phyloP scores from a whole-genome alignment of 225 moss, liverwort and hornwort genomes.

The Anthoceros angustus region DNA sequence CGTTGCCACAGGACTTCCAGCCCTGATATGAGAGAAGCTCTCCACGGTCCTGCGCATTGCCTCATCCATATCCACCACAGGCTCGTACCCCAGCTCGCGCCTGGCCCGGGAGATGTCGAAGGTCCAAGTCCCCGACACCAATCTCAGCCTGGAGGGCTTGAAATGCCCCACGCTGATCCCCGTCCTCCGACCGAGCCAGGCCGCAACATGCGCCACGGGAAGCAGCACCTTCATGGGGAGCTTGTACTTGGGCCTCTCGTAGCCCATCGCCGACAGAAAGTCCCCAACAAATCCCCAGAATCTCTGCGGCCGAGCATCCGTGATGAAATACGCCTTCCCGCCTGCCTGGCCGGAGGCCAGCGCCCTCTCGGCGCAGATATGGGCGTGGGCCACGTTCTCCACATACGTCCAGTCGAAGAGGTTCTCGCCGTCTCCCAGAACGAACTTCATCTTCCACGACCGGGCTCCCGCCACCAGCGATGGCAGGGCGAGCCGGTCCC shows the following conservation, averaged over 20 bases:
- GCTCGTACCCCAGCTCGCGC: neutral
- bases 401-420: slow-evolving; percentile 92
- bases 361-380: slow-evolving; percentile 75
- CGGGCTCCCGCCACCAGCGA: slow-evolving; percentile 48
- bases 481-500: slow-evolving; percentile 55
- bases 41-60: slow-evolving; percentile 1
- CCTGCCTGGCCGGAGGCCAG: slow-evolving; percentile 10
- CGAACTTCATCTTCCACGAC: slow-evolving; percentile 28
- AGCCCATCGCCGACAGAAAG: neutral
- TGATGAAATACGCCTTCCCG: neutral
- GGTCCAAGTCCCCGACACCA: neutral
- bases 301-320: slow-evolving; percentile 2
- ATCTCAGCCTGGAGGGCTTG: neutral
- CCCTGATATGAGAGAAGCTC: neutral
- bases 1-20: neutral
- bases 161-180: neutral
- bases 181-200: neutral
- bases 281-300: neutral
- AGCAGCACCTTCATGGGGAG: neutral
- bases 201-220: neutral
- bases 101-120: slow-evolving; percentile 3
- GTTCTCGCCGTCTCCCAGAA: slow-evolving; percentile 62
- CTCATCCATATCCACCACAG: neutral
- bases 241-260: neutral
- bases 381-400: slow-evolving; percentile 84